Evolutionary conservation across 2,329 filamentous ascomycete species (phyloP), one percentile per base, ranked within the genome.

Genomic region (Colletotrichum tabaci): DNA sequence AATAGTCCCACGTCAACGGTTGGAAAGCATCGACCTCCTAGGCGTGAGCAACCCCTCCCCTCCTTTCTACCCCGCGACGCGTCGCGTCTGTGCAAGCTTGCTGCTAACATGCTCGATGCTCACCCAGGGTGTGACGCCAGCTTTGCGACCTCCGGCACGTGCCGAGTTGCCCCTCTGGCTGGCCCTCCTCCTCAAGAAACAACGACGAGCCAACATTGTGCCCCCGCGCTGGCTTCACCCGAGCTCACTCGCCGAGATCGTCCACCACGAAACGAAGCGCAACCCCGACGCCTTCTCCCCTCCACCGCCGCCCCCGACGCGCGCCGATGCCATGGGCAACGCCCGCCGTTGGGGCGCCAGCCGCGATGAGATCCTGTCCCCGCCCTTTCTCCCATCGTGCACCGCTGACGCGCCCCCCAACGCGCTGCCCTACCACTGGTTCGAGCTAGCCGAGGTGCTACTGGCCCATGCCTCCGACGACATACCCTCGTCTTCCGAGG

Each of bases 351-450:
- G 82, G 40, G 77, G 82, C 44, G 64, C 77, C 35, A 49, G 74
- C 21, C 58, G 61, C 40, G 76, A 76, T 12, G 74, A 74, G 55
- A 75, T 77, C 4, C 79, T 91, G 0, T 90, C 91, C 0, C 90
- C 95, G 4, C 96, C 96, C 0, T 98, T 98, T 79, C 83, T 97
- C 1, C 89, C 90, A 1, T 91, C 92, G 18, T 94, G 93, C 74
- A 95, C 92, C 0, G 90, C 92, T 23, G 85, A 89, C 57, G 89
- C 92, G 1, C 90, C 92, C 10, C 84, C 90, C 0, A 90, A 91
- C 50, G 90, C 91, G 16, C 85, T 99, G 42, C 96, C 96, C 0
- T 98, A 97, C 80, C 96, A 98, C 84, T 99, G 96, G 95, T 88
- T 97, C 52, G 96, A 98, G 82, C 84, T 98, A 10, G 92, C 93